Evolutionary conservation across 768 basidiomycete species (phyloP), one percentile per base, ranked within the genome.

Genomic region (Rhodotorula paludigena): DNA sequence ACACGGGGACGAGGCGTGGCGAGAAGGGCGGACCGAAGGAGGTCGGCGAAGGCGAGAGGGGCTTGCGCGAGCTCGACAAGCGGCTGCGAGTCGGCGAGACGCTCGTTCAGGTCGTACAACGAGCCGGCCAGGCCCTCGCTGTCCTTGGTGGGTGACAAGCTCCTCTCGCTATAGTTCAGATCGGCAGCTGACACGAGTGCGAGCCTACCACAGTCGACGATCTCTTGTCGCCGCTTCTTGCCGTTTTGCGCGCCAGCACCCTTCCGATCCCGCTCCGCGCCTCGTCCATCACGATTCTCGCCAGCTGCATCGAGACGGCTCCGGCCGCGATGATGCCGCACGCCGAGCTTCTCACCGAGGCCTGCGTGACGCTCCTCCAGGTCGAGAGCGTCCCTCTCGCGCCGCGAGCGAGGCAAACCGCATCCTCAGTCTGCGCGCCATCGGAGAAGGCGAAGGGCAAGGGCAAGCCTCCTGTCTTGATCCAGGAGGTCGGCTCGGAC

Each of bases 1-100:
- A 96, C 74, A 78, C 82, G 1, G 80, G 81, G 28, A 71, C 74
- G 18, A 41, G 69, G 44, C 81, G 82, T 2, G 74, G 85, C 36
- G 83, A 77, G 84, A 12, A 81, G 3, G 52, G 21, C 81, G 80
- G 77, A 45, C 75, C 57, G 5, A 55, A 36, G 32, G 56, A 32
- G 83, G 69, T 84, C 80, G 49, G 83, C 80, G 75, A 81, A 21
- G 71, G 67, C 0, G 72, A 73, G 39, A 76, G 75, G 68, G 66
- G 62, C 2, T 51, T 66, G 61, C 68, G 84, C 44, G 89, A 91
- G 65, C 78, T 96, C 44, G 90, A 96, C 74, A 80, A 82, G 49
- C 81, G 87, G 41, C 81, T 88, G 16, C 82, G 92, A 33, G 80
- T 94, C 15, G 94, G 91, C 3, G 94, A 98, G 78, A 91, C 91